Conservation (phyloP, 2,329 filamentous ascomycete species). For the Scedosporium aurantiacum region DNA sequence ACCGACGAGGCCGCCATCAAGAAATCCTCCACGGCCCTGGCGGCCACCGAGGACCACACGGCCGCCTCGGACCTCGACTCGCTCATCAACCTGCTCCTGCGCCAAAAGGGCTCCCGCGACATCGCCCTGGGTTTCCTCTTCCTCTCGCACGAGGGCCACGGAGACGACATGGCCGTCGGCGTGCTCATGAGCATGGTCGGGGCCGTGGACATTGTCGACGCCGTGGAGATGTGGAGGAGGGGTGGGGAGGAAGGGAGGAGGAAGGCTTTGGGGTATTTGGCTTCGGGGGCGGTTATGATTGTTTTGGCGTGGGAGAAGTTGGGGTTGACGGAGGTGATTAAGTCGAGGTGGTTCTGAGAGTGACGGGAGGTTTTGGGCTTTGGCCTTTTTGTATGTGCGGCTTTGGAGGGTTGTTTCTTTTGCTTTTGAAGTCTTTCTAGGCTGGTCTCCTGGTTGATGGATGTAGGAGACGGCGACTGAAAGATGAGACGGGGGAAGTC, state of each 20-base stretch:
- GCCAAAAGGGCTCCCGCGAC: conserved; percentile 3
- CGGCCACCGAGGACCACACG: neutral
- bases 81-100: conserved; percentile 2
- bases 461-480: too few relatives aligned
- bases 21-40: neutral
- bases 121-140: conserved; percentile 4
- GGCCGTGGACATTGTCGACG: conserved; percentile 3
- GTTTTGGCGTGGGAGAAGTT: conserved; percentile 4
- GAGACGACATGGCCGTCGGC: conserved; percentile 4
- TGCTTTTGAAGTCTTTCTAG: too few relatives aligned
- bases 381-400: too few relatives aligned
- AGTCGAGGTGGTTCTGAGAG: conserved; percentile 2
- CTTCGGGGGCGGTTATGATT: neutral
- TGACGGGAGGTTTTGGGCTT: too few relatives aligned
- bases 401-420: neutral
- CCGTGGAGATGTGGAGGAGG: conserved; percentile 1
- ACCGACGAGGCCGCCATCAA: conserved; percentile 3
- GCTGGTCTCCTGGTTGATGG: too few relatives aligned
- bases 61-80: neutral
- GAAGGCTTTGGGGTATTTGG: conserved; percentile 1
- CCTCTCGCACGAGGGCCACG: conserved; percentile 5
- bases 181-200: conserved; percentile 5
- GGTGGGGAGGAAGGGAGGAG: conserved; percentile 4
- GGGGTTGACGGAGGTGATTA: conserved; percentile 2
- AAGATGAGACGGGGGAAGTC: too few relatives aligned